Evolutionary conservation across 495 filamentous ascomycete species (phyloP), one percentile per base, ranked within the genome.

Genomic region (Aspergillus egyptiacus): DNA sequence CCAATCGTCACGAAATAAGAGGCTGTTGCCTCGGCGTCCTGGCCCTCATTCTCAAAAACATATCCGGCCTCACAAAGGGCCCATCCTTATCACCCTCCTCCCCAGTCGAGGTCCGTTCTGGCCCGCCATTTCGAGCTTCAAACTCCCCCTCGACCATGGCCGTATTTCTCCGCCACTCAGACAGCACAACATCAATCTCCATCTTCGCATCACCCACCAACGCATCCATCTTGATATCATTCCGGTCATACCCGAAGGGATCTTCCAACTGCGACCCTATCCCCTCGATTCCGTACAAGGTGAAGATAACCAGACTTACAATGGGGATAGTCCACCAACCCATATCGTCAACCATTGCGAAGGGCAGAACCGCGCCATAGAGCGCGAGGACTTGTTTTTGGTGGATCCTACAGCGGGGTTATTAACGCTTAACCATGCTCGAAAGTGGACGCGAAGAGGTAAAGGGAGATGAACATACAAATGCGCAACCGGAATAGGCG

Each of bases 181-280:
- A 69, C 1, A 88, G 55, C 38, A 87, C 64, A 15, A 82, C 82
- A 41, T 76, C 70, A 23, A 85, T 73, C 66, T 89, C 85, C 30
- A 65, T 73, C 45, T 80, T 70, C 30, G 78, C 68, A 59, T 89
- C 85, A 37, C 83, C 79, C 6, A 84, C 79, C 46, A 88, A 79
- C 9, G 76, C 83, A 59, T 88, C 85, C 77, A 88, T 85, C 59
- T 85, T 85, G 65, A 89, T 88, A 61, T 88, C 85, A 48, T 86
- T 87, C 52, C 77, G 77, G 52, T 86, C 84, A 52, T 80, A 78
- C 6, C 85, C 84, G 61, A 89, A 88, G 0, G 85, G 85, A 58
- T 89, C 85, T 57, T 89, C 85, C 6, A 88, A 69, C 58, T 86
- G 82, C 11, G 70, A 79, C 2, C 82, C 85, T 45, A 89, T 89